Conservation (phyloP, 2,329 filamentous ascomycete genomes). For the Orbilia ellipsospora region DNA sequence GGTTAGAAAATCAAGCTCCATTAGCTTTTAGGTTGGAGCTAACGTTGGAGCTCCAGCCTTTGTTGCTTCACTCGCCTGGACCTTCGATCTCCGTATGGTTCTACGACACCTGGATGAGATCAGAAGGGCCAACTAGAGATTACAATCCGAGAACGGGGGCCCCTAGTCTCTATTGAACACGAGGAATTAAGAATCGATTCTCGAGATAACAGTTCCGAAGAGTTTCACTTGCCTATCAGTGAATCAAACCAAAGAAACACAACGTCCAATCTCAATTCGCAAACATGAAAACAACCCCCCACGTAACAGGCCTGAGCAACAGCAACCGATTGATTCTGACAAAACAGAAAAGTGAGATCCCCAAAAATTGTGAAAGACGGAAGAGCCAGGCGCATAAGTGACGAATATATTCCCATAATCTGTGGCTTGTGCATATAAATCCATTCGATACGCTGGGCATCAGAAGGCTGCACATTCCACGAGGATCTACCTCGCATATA, state of each 20-base stretch:
- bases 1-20: not conserved
- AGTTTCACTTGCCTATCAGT: conserved; percentile 48
- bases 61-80: conserved; percentile 23
- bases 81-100: not conserved
- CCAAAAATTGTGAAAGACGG: conserved; percentile 18
- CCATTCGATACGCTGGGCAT: not conserved
- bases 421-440: not conserved
- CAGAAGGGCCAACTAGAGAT: conserved; percentile 14
- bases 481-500: conserved; percentile 27
- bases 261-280: conserved; percentile 5
- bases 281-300: conserved; percentile 13
- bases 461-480: conserved; percentile 33
- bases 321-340: no score
- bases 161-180: conserved; percentile 1
- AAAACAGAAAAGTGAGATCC: not conserved
- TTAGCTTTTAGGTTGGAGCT: not conserved
- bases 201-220: conserved; percentile 23
- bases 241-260: conserved; percentile 14
- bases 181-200: not conserved
- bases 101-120: conserved; percentile 20
- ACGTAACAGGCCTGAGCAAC: conserved; percentile 14
- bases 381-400: conserved; percentile 29
- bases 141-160: conserved; percentile 10
- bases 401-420: conserved; percentile 23
- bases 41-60: conserved; percentile 23